Percentiles rank a stretch among this genome's conserved stretches.
phyloP scores from a whole-genome alignment of 2,329 filamentous ascomycete genomes.

The Cladophialophora carrionii region DNA sequence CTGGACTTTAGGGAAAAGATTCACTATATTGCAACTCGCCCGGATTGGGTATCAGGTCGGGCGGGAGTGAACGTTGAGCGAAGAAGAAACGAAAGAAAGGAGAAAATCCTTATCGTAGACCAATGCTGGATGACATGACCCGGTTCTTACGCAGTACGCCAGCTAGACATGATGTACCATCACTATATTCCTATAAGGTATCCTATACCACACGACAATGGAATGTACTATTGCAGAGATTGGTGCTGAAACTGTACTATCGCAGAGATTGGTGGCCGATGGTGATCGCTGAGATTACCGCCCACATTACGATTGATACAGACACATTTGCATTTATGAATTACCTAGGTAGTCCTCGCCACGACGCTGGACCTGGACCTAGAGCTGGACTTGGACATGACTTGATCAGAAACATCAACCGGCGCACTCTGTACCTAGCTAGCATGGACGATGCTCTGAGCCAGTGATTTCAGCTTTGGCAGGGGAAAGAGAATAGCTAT shows the following conservation, averaged over 20 bases:
- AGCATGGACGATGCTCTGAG: no score
- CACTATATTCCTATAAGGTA: not conserved
- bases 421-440: no score
- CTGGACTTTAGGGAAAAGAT: not conserved
- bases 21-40: not conserved
- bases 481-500: no score
- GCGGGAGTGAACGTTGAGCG: not conserved
- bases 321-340: no score
- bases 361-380: no score
- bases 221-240: not conserved
- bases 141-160: not conserved
- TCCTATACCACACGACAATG: not conserved
- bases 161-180: not conserved
- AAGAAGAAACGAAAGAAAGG: not conserved
- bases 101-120: not conserved
- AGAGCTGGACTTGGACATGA: no score
- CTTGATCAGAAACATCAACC: no score
- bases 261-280: no score
- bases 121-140: not conserved
- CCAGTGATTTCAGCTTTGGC: no score
- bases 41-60: not conserved
- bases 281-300: no score
- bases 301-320: no score
- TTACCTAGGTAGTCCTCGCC: no score
- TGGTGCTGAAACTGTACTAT: not conserved